Base-by-base conservation (phyloP, 2,329 filamentous ascomycete species). In the Calonectria pseudoreteaudii region DNA sequence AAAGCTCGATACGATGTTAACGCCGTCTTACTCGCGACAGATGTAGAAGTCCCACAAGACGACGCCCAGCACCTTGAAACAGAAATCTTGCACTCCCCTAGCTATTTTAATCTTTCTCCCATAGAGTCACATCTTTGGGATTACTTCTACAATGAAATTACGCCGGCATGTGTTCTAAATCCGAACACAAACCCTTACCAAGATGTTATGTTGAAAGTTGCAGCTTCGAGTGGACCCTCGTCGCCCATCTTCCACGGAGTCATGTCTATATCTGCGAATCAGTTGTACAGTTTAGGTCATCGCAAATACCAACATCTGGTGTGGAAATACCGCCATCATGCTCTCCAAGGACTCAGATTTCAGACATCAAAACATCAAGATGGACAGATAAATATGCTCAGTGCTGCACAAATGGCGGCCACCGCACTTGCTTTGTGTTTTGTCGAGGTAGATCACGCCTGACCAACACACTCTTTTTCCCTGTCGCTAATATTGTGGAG, bases 171-270 rank as follows among this genome's bases (percentile, higher is more conserved):
- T 36, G 78, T 81, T 14, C 68, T 81, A 56, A 77, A 79, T 38
- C 76, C 76, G 6, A 66, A 68, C 6, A 74, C 71, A 13, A 81
- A 81, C 58, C 80, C 80, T 1, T 81, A 81, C 70, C 75, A 77
- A 53, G 75, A 80, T 67, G 75, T 82, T 10, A 71, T 82, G 6
- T 53, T 82, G 26, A 77, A 74, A 38, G 76, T 82, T 64, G 80
- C 81, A 9, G 73, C 73, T 38, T 74, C 69, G 30, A 74, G 72
- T 10, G 80, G 80, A 0, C 50, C 50, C 5, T 34, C 64, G 8
- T 75, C 74, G 1, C 79, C 80, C 30, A 71, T 83, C 3, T 79
- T 82, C 65, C 78, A 81, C 53, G 81, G 78, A 56, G 75, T 82
- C 50, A 74, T 83, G 67, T 78, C 80, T 11, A 80, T 78, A 1